These are phyloP conservation scores for Jaenimonas drosophilae DNA, from an alignment of 208 protist species.

Conservation along the genomic window DNA sequence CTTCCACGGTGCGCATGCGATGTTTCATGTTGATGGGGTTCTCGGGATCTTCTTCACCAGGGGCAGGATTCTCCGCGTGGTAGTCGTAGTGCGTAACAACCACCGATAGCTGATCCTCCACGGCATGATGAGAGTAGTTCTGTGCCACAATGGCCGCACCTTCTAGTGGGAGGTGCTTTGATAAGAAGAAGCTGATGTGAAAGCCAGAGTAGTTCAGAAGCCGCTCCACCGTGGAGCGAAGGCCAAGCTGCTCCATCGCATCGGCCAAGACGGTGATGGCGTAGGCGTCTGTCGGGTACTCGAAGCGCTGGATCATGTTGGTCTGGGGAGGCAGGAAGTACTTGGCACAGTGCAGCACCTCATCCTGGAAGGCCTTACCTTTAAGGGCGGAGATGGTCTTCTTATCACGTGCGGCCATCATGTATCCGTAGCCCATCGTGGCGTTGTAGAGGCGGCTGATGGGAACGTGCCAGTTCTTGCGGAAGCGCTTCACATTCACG, in stretches of 20 bases:
- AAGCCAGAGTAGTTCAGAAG: conserved; percentile 82
- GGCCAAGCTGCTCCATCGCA: conserved; percentile 68
- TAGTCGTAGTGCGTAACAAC: conserved; percentile 59
- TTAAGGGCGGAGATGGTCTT: conserved; percentile 58
- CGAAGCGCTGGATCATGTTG: conserved; percentile 47
- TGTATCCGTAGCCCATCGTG: conserved; percentile 87
- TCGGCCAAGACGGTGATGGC: conserved; percentile 81
- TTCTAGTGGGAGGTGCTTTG: conserved; percentile 64
- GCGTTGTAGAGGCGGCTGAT: conserved; percentile 67
- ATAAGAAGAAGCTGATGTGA: conserved; percentile 85
- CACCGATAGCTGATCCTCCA: conserved; percentile 56
- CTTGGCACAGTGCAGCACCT: conserved; percentile 35
- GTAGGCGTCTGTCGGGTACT: conserved; percentile 77
- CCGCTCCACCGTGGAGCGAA: conserved; percentile 62
- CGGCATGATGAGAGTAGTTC: conserved; percentile 74
- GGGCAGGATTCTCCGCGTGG: conserved; percentile 19
- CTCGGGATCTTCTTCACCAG: conserved; percentile 7
- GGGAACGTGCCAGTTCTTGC: conserved; percentile 84
- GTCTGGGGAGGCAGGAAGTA: conserved; percentile 57
- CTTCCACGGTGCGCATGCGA: conserved; percentile 25
- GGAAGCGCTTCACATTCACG: conserved; percentile 85
- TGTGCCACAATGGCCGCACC: conserved; percentile 47
- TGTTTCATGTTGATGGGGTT: conserved; percentile 11
- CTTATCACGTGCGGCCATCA: conserved; percentile 60
- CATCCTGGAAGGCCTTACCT: conserved; percentile 36